Base-by-base conservation (phyloP, 2,329 filamentous ascomycete species). In the Cordyceps farinosa region DNA sequence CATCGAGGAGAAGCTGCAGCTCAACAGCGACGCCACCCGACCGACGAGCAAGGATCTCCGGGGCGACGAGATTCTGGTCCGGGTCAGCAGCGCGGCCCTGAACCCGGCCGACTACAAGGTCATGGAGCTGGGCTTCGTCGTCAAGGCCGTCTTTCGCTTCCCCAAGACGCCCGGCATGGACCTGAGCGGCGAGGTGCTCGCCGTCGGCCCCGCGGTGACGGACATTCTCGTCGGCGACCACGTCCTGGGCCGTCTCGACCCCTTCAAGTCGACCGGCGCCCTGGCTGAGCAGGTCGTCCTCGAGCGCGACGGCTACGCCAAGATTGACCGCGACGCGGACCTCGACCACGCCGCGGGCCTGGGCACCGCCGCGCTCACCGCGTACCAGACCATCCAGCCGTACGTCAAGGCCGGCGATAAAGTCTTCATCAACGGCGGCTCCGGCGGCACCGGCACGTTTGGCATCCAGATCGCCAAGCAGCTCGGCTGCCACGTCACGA, bases 341-440 rank as follows among this genome's bases (percentile, higher is more conserved):
- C 58, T 74, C 0, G 78, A 79, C 44, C 69, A 79, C 44, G 80
- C 79, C 0, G 79, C 79, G 6, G 76, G 76, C 8, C 67, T 78
- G 0, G 76, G 76, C 2, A 78, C 81, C 2, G 79, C 79, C 0
- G 80, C 72, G 0, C 67, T 82, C 66, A 82, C 81, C 3, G 82
- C 81, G 6, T 80, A 81, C 64, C 79, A 83, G 70, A 73, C 72
- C 50, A 76, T 84, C 36, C 72, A 82, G 48, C 78, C 77, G 3
- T 73, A 80, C 63, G 78, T 83, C 62, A 77, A 78, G 57, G 65
- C 72, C 4, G 84, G 84, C n/a, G 79, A 83, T 59, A 82, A 79
- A 67, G 78, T 90, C 13, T 86, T 90, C 64, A 82, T 90, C 70
- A 89, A 89, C 64, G 87, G 86, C 6, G 86, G 86, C 0, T 85